Percentiles rank a stretch among this genome's conserved stretches.
Evolutionary conservation across 495 filamentous ascomycete genomes (phyloP).

Genomic region (Massariosphaeria phaeospora): DNA sequence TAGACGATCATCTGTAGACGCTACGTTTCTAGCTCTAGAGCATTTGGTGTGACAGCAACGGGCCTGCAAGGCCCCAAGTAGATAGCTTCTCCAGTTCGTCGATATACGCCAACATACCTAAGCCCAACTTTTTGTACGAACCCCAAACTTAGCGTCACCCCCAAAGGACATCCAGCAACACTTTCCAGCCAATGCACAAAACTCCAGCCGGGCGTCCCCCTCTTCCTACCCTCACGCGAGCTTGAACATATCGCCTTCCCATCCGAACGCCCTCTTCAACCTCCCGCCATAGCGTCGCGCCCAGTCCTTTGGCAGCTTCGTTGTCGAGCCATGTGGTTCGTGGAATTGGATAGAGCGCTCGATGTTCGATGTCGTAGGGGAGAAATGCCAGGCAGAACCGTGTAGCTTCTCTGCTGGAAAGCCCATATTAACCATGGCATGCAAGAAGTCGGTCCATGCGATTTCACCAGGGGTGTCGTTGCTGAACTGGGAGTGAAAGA

Average conservation of each 20-base stretch:
- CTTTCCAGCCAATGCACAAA: too few species aligned
- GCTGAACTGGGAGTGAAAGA: constrained; percentile 41
- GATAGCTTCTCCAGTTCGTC: too few species aligned
- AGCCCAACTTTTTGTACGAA: too few species aligned
- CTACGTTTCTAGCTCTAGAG: too few species aligned
- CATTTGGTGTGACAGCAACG: too few species aligned
- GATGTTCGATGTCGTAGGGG: constrained; percentile 37
- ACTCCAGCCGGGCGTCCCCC: too few species aligned
- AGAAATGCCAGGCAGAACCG: constrained; percentile 51
- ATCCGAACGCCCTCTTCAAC: constrained; percentile 47
- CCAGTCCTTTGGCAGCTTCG: constrained; percentile 44
- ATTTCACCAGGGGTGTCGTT: constrained; percentile 42
- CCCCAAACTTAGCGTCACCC: too few species aligned
- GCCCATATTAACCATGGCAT: constrained; percentile 47
- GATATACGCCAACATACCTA: too few species aligned
- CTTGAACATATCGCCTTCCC: constrained; percentile 39
- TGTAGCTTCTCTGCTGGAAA: constrained; percentile 48
- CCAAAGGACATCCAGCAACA: too few species aligned
- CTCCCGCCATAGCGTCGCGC: constrained; percentile 44
- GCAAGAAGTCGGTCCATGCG: constrained; percentile 48
- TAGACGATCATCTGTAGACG: too few species aligned
- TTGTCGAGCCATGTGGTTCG: constrained; percentile 48
- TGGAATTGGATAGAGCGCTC: constrained; percentile 49
- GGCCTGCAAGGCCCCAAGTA: too few species aligned
- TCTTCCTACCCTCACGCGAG: not conserved